A percentile compares a stretch with the other conserved stretches of the same genome.
Conservation (phyloP, 768 basidiomycete genomes). For the Lactifluus volemus region DNA sequence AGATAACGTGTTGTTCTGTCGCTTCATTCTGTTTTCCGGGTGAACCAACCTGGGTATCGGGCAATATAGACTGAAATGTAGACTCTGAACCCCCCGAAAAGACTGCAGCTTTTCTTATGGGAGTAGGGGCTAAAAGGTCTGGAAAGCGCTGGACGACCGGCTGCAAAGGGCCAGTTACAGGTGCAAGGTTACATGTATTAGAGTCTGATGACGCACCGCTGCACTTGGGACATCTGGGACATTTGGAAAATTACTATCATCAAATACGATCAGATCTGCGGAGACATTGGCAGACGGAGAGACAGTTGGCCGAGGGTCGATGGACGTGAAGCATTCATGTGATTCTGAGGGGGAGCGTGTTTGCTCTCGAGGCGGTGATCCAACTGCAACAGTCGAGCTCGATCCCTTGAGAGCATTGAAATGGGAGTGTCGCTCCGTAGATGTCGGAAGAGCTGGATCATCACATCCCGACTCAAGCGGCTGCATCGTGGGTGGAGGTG, state of each 20-base stretch:
- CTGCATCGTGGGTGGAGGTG: slow-evolving; percentile 42
- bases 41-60: neutral
- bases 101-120: neutral
- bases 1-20: neutral
- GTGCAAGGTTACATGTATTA: neutral
- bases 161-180: neutral
- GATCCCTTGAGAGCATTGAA: neutral
- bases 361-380: neutral
- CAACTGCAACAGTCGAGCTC: neutral
- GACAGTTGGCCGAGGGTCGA: neutral
- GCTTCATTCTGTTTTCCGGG: neutral
- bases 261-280: slow-evolving; percentile 3
- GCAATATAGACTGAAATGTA: neutral
- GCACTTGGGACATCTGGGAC: neutral
- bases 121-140: slow-evolving; percentile 11
- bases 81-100: neutral
- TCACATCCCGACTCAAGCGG: slow-evolving; percentile 12
- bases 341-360: neutral
- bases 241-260: neutral
- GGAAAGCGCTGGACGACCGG: neutral
- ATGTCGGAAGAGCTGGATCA: neutral
- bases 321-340: neutral
- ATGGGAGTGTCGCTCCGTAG: neutral
- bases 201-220: neutral
- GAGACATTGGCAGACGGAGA: neutral